Conservation (phyloP, 192 early-diverging fungal genomes). For the Dissophora ornata region DNA sequence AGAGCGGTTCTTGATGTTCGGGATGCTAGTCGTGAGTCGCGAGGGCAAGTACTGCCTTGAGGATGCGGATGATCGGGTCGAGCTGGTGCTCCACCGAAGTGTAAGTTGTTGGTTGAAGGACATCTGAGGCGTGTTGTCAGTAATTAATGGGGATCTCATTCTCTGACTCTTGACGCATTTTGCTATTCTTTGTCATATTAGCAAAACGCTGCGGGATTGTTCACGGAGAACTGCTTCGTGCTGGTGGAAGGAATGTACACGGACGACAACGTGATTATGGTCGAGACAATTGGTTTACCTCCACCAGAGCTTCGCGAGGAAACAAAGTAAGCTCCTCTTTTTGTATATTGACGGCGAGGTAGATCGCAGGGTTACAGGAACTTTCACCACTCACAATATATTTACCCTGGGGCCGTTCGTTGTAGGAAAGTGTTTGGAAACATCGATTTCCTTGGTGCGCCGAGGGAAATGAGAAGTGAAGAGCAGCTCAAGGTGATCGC, state of each 20-base stretch:
- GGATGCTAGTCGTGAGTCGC: constrained; percentile 87
- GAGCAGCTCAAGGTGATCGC: constrained; percentile 60
- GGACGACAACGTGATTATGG: constrained; percentile 75
- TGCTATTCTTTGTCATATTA: constrained; percentile 30
- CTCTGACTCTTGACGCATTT: too few species aligned
- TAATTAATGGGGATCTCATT: too few species aligned
- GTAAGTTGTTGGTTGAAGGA: constrained; percentile 40
- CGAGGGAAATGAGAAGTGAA: constrained; percentile 61
- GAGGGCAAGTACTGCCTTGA: constrained; percentile 88
- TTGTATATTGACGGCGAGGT: too few species aligned
- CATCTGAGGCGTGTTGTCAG: neutral
- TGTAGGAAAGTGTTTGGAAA: constrained; percentile 62
- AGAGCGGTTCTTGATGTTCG: constrained; percentile 80
- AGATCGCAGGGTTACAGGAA: too few species aligned
- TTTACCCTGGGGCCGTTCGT: too few species aligned
- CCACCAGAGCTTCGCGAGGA: constrained; percentile 71
- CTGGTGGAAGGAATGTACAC: constrained; percentile 82
- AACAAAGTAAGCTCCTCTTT: constrained; percentile 62
- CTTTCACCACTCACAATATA: too few species aligned
- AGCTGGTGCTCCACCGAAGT: constrained; percentile 73
- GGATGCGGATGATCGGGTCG: constrained; percentile 82
- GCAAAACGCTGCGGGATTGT: constrained; percentile 73
- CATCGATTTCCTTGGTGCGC: constrained; percentile 68
- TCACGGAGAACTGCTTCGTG: constrained; percentile 90
- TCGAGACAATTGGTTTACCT: constrained; percentile 80